Conservation (phyloP, 2,329 filamentous ascomycete genomes). For the Trichoderma koningii region DNA sequence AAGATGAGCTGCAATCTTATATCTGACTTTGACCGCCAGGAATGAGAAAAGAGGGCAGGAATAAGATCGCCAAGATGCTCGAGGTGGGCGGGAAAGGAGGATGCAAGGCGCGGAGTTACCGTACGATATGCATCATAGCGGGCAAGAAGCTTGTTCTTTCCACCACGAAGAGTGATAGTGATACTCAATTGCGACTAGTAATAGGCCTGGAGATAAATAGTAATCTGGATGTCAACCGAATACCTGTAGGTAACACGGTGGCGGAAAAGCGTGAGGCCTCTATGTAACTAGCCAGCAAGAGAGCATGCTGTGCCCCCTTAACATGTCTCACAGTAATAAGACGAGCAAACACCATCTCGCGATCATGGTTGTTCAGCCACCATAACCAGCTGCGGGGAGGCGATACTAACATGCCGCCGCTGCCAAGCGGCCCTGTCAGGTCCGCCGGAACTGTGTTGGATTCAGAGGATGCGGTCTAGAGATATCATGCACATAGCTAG, state of each 20-base stretch:
- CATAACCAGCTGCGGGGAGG: neutral
- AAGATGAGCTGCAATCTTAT: neutral
- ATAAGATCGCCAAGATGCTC: neutral
- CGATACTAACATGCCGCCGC: neutral
- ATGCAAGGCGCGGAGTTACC: neutral
- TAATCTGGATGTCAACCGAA: neutral
- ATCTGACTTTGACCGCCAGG: neutral
- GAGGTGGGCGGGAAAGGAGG: slow-evolving; percentile 16
- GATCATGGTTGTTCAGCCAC: slow-evolving; percentile 9
- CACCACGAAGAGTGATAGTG: neutral
- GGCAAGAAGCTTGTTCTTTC: neutral
- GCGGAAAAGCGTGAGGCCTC: neutral
- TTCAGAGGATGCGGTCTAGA: neutral
- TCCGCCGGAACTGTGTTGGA: neutral
- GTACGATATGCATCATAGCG: neutral
- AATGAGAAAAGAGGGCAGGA: neutral
- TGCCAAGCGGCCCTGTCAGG: neutral
- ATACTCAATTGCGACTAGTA: neutral
- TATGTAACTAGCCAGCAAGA: neutral
- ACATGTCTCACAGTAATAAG: slow-evolving; percentile 21
- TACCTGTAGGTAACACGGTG: neutral
- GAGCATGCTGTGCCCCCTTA: neutral
- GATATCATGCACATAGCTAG: neutral
- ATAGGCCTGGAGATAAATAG: neutral
- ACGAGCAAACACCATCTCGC: slow-evolving; percentile 18